Conservation (phyloP, 805 yeast species). For the Lachancea waltii region DNA sequence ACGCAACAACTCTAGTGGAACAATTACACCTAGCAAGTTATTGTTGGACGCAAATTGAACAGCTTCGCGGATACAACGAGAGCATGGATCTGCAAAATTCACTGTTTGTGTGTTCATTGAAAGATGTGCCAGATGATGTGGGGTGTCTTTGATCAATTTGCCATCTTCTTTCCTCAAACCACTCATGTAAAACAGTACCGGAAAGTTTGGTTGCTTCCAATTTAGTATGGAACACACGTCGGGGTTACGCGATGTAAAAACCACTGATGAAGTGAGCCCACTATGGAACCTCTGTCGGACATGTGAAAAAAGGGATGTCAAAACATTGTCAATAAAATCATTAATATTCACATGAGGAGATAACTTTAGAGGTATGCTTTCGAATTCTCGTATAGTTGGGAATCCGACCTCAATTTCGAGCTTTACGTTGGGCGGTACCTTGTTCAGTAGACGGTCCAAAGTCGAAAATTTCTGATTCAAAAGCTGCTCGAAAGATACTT, state of each 20-base stretch:
- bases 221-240: constrained; percentile 87
- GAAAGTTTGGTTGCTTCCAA: constrained; percentile 98
- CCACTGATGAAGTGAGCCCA: constrained; percentile 52
- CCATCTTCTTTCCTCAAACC: constrained; percentile 38
- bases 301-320: constrained; percentile 69
- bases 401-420: constrained; percentile 69
- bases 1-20: constrained; percentile 61
- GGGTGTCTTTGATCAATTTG: constrained; percentile 25
- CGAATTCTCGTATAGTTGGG: constrained; percentile 53
- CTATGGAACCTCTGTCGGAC: constrained; percentile 45
- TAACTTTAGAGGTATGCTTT: constrained; percentile 36
- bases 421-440: constrained; percentile 54
- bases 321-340: constrained; percentile 64
- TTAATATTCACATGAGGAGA: constrained; percentile 51
- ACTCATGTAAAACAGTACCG: constrained; percentile 79
- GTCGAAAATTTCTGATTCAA: constrained; percentile 45
- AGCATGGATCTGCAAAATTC: constrained; percentile 15
- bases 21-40: constrained; percentile 77
- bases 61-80: constrained; percentile 43
- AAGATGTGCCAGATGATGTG: constrained; percentile 23
- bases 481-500: constrained; percentile 21
- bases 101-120: constrained; percentile 16
- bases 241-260: constrained; percentile 82
- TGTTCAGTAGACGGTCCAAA: constrained; percentile 49
- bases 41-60: constrained; percentile 73